These are phyloP conservation scores for Ophiostoma novo-ulmi DNA, from an alignment of 2,329 filamentous ascomycete genomes.

Conservation along the genomic window DNA sequence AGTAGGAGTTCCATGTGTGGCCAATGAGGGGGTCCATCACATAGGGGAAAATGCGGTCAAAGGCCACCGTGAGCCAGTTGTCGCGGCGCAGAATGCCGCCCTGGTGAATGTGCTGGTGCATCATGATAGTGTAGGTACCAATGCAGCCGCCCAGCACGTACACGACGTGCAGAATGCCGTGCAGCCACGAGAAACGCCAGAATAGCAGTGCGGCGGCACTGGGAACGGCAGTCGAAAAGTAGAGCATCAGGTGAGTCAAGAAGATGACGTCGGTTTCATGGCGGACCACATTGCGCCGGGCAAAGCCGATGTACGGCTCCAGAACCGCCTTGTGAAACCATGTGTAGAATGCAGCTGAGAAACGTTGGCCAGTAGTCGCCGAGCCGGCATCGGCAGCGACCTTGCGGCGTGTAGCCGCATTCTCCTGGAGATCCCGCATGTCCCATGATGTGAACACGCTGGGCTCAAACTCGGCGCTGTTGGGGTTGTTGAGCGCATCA, in stretches of 20 bases:
- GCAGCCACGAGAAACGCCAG: constrained; percentile 60
- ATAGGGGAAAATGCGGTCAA: constrained; percentile 68
- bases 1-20: constrained; percentile 82
- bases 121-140: constrained; percentile 72
- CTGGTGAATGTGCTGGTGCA: constrained; percentile 80
- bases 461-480: constrained; percentile 41
- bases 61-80: constrained; percentile 35
- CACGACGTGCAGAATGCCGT: constrained; percentile 59
- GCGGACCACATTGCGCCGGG: constrained; percentile 51
- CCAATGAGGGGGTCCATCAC: constrained; percentile 71
- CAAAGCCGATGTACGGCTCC: constrained; percentile 55
- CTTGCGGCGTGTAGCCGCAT: constrained; percentile 25
- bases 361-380: constrained; percentile 10
- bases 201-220: constrained; percentile 59
- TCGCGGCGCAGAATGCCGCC: constrained; percentile 59
- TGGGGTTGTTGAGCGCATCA: constrained; percentile 41
- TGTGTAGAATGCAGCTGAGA: constrained; percentile 38
- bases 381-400: constrained; percentile 13
- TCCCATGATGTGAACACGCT: constrained; percentile 43
- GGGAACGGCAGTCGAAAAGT: constrained; percentile 63
- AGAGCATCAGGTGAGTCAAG: constrained; percentile 69
- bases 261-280: constrained; percentile 70
- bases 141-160: constrained; percentile 62
- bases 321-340: constrained; percentile 50
- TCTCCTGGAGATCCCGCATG: constrained; percentile 36